phyloP scores from a whole-genome alignment of 352 stramenopile genomes.

The Stramenopiles sp. region DNA sequence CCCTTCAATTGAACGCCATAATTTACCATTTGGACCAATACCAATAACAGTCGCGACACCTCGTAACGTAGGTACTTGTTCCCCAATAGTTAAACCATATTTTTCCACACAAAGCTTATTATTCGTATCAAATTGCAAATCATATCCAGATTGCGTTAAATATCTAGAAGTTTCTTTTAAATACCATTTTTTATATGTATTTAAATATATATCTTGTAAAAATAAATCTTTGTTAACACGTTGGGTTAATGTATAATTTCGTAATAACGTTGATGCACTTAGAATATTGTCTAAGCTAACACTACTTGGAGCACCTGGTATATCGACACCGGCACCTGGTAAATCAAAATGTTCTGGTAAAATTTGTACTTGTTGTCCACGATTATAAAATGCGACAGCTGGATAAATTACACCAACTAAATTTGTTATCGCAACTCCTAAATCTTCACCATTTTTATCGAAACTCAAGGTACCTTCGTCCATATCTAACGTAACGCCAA shows the following conservation, averaged over 20 bases:
- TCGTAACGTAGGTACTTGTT: conserved; percentile 42
- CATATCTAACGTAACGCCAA: conserved; percentile 54
- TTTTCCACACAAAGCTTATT: conserved; percentile 17
- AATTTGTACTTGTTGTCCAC: conserved; percentile 50
- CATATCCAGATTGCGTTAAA: conserved; percentile 32
- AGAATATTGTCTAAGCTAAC: conserved; percentile 19
- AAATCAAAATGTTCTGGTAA: conserved; percentile 16
- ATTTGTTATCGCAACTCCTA: conserved; percentile 71
- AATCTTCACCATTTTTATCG: conserved; percentile 54
- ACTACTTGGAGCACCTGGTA: conserved; percentile 30
- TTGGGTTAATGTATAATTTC: not conserved
- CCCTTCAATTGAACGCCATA: conserved; percentile 55
- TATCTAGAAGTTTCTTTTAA: conserved; percentile 11
- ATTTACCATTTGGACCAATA: conserved; percentile 27
- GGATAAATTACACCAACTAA: conserved; percentile 62
- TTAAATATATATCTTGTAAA: not conserved
- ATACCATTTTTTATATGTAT: conserved; percentile 2
- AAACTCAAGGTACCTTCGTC: conserved; percentile 56
- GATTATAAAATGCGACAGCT: conserved; percentile 72
- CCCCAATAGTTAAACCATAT: conserved; percentile 33
- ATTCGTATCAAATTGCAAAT: conserved; percentile 44
- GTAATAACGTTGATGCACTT: not conserved
- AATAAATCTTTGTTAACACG: not conserved
- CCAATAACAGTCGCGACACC: conserved; percentile 44
- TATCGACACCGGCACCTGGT: conserved; percentile 14